A percentile compares a stretch with the other conserved stretches of the same genome.
These are phyloP conservation scores for Musa balbisiana DNA, from an alignment of 202 grass and related monocot species.

Conservation along the genomic window DNA sequence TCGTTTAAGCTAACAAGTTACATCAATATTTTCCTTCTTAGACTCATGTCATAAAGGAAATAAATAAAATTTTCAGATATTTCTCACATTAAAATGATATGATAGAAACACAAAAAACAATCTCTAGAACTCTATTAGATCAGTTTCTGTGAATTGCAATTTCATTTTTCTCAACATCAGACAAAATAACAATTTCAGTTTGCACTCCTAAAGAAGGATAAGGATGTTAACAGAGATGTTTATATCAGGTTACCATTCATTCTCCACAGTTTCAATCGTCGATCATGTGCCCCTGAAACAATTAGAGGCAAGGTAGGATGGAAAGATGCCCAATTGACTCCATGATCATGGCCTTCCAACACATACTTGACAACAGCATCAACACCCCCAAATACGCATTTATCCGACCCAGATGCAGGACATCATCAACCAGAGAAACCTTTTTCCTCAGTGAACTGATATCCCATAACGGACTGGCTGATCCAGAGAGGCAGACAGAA, in stretches of 20 bases:
- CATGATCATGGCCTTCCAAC: conserved; percentile 88
- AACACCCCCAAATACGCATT: conserved; percentile 92
- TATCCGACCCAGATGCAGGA: conserved; percentile 82
- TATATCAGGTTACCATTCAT: conserved; percentile 66
- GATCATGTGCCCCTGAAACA: conserved; percentile 93
- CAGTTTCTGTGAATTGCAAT: too few relatives aligned
- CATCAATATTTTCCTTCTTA: neutral
- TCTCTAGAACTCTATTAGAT: too few relatives aligned
- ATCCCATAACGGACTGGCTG: conserved; percentile 94
- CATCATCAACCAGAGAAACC: conserved; percentile 82
- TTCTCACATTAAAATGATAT: neutral
- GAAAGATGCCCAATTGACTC: conserved; percentile 97
- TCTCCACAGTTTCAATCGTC: conserved; percentile 93
- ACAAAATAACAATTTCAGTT: conserved; percentile 1
- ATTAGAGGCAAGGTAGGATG: conserved; percentile 85
- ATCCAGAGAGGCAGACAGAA: conserved; percentile 87
- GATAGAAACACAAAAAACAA: too few relatives aligned
- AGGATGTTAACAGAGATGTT: neutral
- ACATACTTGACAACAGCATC: conserved; percentile 97
- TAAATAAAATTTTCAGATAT: neutral
- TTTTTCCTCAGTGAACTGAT: conserved; percentile 91
- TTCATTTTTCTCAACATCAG: neutral
- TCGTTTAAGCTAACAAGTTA: neutral
- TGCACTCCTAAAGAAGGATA: conserved; percentile 1
- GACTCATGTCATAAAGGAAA: neutral